These are phyloP conservation scores for Xylaria grammica DNA, from an alignment of 495 filamentous ascomycete genomes.

Conservation along the genomic window DNA sequence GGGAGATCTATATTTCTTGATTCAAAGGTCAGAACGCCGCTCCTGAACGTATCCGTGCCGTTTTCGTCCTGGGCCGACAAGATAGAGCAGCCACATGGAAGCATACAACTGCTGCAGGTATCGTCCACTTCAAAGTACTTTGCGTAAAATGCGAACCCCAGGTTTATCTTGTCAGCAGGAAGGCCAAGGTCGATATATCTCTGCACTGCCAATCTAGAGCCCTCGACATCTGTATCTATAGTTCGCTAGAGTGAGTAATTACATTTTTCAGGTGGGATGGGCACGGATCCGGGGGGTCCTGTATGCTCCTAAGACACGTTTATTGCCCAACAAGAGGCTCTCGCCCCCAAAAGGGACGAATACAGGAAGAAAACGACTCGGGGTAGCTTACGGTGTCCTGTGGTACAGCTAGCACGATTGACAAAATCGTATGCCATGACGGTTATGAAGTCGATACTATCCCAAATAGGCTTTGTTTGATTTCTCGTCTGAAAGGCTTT, in stretches of 20 bases:
- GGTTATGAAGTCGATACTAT: constrained; percentile 66
- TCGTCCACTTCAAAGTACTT: constrained; percentile 65
- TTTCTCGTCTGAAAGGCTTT: constrained; percentile 59
- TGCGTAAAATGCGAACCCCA: constrained; percentile 70
- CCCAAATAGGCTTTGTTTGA: constrained; percentile 59
- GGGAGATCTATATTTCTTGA: constrained; percentile 25
- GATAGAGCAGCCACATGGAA: constrained; percentile 60
- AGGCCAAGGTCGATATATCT: constrained; percentile 60
- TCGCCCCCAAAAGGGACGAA: no score
- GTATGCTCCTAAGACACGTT: no score
- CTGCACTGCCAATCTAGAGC: constrained; percentile 51
- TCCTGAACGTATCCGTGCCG: constrained; percentile 62
- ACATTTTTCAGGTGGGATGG: no score
- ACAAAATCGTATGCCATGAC: constrained; percentile 72
- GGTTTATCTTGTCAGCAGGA: constrained; percentile 59
- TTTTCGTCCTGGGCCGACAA: constrained; percentile 59
- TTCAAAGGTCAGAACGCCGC: constrained; percentile 59
- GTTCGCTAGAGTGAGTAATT: no score
- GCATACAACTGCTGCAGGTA: constrained; percentile 35
- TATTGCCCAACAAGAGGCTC: no score
- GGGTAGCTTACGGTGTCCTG: no score
- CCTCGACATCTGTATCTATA: constrained; percentile 56
- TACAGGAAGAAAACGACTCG: no score
- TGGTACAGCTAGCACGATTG: constrained; percentile 65
- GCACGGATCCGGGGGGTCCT: no score